A percentile compares a stretch with the other conserved stretches of the same genome.
Evolutionary conservation across 208 protist species (phyloP).

Genomic region (Wallacemonas sp.): DNA sequence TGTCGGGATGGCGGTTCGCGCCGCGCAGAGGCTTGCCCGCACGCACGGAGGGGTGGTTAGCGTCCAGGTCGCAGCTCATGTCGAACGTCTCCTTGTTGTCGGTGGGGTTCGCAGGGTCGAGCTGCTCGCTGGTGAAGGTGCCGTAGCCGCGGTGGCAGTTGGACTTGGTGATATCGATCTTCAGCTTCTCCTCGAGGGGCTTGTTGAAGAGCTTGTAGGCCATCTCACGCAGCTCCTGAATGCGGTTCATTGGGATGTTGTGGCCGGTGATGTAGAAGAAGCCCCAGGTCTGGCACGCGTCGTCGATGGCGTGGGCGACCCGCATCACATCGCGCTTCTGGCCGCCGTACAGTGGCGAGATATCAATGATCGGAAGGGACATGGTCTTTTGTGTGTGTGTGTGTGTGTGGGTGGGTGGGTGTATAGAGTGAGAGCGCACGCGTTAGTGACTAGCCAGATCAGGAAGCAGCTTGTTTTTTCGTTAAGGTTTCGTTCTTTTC

Average conservation of each 20-base stretch:
- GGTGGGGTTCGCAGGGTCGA: slow-evolving; percentile 42
- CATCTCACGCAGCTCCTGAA: slow-evolving; percentile 49
- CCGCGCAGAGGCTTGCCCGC: slow-evolving; percentile 68
- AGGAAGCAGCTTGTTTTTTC: too few species aligned
- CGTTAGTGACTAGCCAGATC: too few species aligned
- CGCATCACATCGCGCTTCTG: slow-evolving; percentile 33
- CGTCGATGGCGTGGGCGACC: slow-evolving; percentile 63
- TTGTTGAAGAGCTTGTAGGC: slow-evolving; percentile 58
- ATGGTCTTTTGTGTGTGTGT: slow-evolving; percentile 1
- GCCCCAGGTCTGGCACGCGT: slow-evolving; percentile 73
- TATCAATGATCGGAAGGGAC: slow-evolving; percentile 74
- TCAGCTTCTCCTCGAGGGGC: slow-evolving; percentile 65
- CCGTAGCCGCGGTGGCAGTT: slow-evolving; percentile 67
- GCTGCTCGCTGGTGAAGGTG: slow-evolving; percentile 46
- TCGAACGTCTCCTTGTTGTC: slow-evolving; percentile 82
- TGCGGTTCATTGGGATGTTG: slow-evolving; percentile 45
- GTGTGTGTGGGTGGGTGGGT: neutral
- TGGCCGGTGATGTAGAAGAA: slow-evolving; percentile 88
- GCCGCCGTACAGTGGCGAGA: slow-evolving; percentile 56
- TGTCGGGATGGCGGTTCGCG: slow-evolving; percentile 56
- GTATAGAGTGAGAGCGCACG: too few species aligned
- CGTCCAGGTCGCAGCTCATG: slow-evolving; percentile 54
- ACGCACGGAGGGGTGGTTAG: slow-evolving; percentile 59
- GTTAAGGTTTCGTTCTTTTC: too few species aligned
- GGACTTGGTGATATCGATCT: slow-evolving; percentile 68